Conservation (phyloP, 108 stramenopile species). For the Skeletonema grethae region DNA sequence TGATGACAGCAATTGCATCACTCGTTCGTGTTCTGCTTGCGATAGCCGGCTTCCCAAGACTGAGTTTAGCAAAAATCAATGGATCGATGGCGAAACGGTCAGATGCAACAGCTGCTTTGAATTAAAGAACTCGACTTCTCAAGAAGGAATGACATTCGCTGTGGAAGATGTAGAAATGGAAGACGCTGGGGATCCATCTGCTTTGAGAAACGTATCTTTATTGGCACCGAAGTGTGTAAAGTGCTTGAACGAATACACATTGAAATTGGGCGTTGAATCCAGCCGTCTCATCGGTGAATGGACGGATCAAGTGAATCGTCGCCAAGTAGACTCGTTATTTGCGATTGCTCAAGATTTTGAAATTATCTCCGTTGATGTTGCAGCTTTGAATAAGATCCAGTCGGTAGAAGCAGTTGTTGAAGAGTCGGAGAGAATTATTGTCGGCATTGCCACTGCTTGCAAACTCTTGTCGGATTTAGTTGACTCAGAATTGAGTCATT, state of each 20-base stretch:
- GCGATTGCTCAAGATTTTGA: not conserved
- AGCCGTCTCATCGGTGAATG: not conserved
- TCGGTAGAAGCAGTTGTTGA: not conserved
- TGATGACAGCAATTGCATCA: not conserved
- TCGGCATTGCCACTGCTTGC: not conserved
- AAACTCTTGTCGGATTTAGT: not conserved
- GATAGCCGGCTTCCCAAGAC: not conserved
- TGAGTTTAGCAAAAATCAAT: not conserved
- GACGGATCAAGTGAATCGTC: not conserved
- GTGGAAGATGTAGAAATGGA: not conserved
- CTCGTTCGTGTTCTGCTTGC: not conserved
- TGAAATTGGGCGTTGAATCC: not conserved
- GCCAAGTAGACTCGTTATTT: not conserved
- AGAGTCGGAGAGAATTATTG: not conserved
- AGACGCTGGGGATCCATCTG: not conserved
- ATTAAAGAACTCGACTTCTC: not conserved
- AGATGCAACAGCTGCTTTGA: slow-evolving; percentile 1
- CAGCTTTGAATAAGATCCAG: not conserved
- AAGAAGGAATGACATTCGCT: no score
- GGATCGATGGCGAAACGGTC: not conserved
- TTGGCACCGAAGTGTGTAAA: not conserved
- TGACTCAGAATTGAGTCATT: slow-evolving; percentile 11
- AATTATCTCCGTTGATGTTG: not conserved
- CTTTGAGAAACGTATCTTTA: not conserved
- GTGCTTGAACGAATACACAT: not conserved